Evolutionary conservation across 306 rosid species (phyloP).

Genomic region (Trifolium repens): DNA sequence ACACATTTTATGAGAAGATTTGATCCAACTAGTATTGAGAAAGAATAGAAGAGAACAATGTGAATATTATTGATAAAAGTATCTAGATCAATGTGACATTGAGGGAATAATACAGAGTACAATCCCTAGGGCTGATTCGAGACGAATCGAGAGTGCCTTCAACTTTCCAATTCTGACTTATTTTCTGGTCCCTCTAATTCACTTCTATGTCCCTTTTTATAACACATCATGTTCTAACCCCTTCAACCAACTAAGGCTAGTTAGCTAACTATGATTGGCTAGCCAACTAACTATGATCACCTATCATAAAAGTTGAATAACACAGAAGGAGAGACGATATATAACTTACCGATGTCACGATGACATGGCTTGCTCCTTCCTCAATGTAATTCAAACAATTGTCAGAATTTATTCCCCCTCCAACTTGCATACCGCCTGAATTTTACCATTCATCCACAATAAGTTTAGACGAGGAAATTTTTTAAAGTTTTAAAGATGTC

Average conservation of each 20-base stretch:
- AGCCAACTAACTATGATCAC: background rate
- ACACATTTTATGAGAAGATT: background rate
- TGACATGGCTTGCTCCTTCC: constrained; percentile 96
- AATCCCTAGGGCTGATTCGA: background rate
- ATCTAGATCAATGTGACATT: background rate
- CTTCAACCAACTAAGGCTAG: background rate
- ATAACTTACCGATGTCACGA: constrained; percentile 86
- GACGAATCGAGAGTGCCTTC: background rate
- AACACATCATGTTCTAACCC: background rate
- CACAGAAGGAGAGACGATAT: constrained; percentile 19
- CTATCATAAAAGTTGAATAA: constrained; percentile 10
- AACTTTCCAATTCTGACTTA: background rate
- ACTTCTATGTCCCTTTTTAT: background rate
- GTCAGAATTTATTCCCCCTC: constrained; percentile 95
- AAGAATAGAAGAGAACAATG: background rate
- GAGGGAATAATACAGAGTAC: background rate
- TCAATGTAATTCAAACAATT: constrained; percentile 75
- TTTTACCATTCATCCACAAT: constrained; percentile 63
- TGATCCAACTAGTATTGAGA: background rate
- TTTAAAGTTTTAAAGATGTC: constrained; percentile 59
- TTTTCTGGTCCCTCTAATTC: background rate
- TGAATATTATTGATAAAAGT: background rate
- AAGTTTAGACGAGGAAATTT: constrained; percentile 69
- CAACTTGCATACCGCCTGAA: constrained; percentile 88
- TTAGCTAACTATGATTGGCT: background rate